Percentiles rank a stretch among this genome's conserved stretches.
Conservation (phyloP, 768 basidiomycete species). For the Leccinum broughii region DNA sequence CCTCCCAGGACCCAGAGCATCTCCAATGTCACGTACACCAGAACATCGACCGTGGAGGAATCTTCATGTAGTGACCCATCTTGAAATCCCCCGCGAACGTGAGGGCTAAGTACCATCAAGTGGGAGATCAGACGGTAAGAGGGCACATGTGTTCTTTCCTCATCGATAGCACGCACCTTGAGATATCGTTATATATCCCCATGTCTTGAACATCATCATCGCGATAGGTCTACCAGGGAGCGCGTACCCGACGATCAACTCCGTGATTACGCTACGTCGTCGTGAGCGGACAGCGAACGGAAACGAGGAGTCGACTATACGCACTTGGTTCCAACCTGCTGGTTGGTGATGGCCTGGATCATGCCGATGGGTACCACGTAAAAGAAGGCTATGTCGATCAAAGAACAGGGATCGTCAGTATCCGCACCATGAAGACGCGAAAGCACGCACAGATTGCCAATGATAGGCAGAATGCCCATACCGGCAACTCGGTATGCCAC, state of each 20-base stretch:
- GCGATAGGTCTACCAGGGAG: slow-evolving; percentile 68
- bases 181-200: slow-evolving; percentile 66
- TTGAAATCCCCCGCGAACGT: slow-evolving; percentile 73
- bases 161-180: slow-evolving; percentile 30
- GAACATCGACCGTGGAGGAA: slow-evolving; percentile 68
- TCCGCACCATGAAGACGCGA: background rate
- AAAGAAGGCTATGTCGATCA: slow-evolving; percentile 38
- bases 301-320: background rate
- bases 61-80: slow-evolving; percentile 74
- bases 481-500: slow-evolving; percentile 52
- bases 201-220: slow-evolving; percentile 81
- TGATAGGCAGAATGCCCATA: slow-evolving; percentile 44
- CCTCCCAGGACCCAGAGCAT: no score
- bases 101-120: slow-evolving; percentile 40
- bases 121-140: slow-evolving; percentile 1
- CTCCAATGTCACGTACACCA: slow-evolving; percentile 36
- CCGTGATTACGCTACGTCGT: slow-evolving; percentile 55
- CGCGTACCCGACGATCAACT: slow-evolving; percentile 62
- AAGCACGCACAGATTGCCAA: slow-evolving; percentile 28
- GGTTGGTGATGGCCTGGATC: slow-evolving; percentile 81
- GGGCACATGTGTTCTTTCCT: no score
- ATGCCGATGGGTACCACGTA: slow-evolving; percentile 76
- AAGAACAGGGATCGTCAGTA: background rate
- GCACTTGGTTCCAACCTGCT: slow-evolving; percentile 62
- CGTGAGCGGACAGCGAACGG: slow-evolving; percentile 1